Conservation (phyloP, 2,329 filamentous ascomycete genomes). For the Xylariaceae sp. region DNA sequence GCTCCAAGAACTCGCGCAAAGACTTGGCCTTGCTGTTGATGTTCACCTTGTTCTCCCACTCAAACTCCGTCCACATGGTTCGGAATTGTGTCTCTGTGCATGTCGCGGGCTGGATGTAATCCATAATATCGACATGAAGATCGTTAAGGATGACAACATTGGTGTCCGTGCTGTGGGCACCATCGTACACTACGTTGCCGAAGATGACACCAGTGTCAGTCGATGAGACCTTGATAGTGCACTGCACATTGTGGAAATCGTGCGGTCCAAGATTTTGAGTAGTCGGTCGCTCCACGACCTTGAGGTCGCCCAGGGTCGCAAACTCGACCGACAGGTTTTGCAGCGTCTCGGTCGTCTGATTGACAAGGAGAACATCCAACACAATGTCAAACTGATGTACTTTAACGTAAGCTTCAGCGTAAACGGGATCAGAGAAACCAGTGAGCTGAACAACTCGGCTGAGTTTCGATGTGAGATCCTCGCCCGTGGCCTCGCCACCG, state of each 20-base stretch:
- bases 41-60: slow-evolving; percentile 99
- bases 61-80: slow-evolving; percentile 99
- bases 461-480: slow-evolving; percentile 88
- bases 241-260: slow-evolving; percentile 97
- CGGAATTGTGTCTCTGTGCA: slow-evolving; percentile 98
- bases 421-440: slow-evolving; percentile 96
- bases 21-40: slow-evolving; percentile 97
- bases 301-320: slow-evolving; percentile 94
- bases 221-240: slow-evolving; percentile 96
- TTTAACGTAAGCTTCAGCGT: slow-evolving; percentile 98
- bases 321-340: slow-evolving; percentile 98
- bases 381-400: slow-evolving; percentile 99
- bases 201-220: slow-evolving; percentile 99
- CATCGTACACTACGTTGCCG: slow-evolving; percentile 96
- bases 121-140: slow-evolving; percentile 98
- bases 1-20: slow-evolving; percentile 83
- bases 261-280: slow-evolving; percentile 94
- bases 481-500: slow-evolving; percentile 75
- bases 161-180: slow-evolving; percentile 82
- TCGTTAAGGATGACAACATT: slow-evolving; percentile 98
- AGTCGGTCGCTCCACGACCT: slow-evolving; percentile 93
- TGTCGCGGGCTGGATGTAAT: slow-evolving; percentile 95
- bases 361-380: slow-evolving; percentile 90
- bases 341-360: slow-evolving; percentile 92
- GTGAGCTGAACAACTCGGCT: slow-evolving; percentile 95